Evolutionary conservation across 495 filamentous ascomycete species (phyloP).

Genomic region (Penicillium mononematosum): DNA sequence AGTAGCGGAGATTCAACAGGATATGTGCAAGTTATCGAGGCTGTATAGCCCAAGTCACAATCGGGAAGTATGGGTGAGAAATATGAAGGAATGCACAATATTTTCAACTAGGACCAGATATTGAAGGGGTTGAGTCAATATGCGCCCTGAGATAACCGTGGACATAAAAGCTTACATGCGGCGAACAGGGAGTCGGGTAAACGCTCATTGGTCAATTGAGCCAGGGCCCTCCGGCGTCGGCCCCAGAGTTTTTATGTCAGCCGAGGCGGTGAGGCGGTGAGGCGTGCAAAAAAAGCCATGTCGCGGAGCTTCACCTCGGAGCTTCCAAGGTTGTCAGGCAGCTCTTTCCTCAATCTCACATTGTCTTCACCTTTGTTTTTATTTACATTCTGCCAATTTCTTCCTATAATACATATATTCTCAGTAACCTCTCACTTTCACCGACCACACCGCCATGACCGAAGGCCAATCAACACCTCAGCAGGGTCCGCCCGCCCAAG

Average conservation of each 20-base stretch:
- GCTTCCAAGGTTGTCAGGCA: neutral
- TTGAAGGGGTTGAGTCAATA: slow-evolving; percentile 1
- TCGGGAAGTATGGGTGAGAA: neutral
- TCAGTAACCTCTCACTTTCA: neutral
- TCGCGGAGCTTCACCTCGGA: slow-evolving; percentile 22
- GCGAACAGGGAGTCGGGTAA: slow-evolving; percentile 15
- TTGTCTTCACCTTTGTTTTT: neutral
- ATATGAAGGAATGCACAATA: neutral
- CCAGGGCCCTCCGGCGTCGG: slow-evolving; percentile 21
- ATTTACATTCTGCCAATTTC: neutral
- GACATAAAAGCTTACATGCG: slow-evolving; percentile 30
- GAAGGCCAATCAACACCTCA: slow-evolving; percentile 30
- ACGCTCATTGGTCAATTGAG: slow-evolving; percentile 22
- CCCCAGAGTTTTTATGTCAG: slow-evolving; percentile 5
- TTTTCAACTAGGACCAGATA: neutral
- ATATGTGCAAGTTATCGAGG: neutral
- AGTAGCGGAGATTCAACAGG: neutral
- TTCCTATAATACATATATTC: neutral
- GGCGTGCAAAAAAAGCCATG: slow-evolving; percentile 23
- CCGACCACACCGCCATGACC: slow-evolving; percentile 27
- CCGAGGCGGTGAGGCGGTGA: slow-evolving; percentile 28
- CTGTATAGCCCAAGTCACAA: neutral
- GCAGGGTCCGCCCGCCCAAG: slow-evolving; percentile 25
- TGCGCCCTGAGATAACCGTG: slow-evolving; percentile 3
- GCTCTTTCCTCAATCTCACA: neutral